Percentiles rank a stretch among this genome's conserved stretches.
Evolutionary conservation across 1,139 yeast species (phyloP).

Genomic region (Taphrina populina): DNA sequence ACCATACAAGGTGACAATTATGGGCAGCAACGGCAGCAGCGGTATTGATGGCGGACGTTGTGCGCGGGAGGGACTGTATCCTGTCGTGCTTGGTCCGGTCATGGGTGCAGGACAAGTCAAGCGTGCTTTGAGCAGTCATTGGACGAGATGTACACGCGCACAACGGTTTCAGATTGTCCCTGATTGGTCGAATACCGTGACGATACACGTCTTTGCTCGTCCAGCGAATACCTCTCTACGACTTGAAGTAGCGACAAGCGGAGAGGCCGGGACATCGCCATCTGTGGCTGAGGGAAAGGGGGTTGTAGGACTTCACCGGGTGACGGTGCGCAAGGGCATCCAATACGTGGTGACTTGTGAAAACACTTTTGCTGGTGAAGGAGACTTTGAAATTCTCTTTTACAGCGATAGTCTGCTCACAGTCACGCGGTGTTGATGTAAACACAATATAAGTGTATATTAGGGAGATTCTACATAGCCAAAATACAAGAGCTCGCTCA

Average conservation of each 20-base stretch:
- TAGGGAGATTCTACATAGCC: not conserved
- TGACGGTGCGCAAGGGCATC: not conserved
- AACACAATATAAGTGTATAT: not conserved
- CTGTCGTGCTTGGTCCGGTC: not conserved
- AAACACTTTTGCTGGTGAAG: not conserved
- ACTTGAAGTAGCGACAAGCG: not conserved
- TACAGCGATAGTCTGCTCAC: slow-evolving; percentile 4
- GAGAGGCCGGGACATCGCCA: not conserved
- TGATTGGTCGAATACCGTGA: slow-evolving; percentile 2
- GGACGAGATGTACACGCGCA: not conserved
- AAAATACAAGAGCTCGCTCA: too few relatives aligned
- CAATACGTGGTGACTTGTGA: not conserved
- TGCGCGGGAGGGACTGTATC: not conserved
- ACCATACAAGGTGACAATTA: slow-evolving; percentile 31
- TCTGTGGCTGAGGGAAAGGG: not conserved
- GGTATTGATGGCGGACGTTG: too few relatives aligned
- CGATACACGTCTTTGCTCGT: slow-evolving; percentile 1
- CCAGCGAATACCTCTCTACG: too few relatives aligned
- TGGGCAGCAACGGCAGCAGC: too few relatives aligned
- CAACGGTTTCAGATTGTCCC: not conserved
- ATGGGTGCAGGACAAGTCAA: not conserved
- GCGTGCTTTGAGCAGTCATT: not conserved
- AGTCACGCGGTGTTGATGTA: not conserved
- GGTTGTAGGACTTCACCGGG: not conserved
- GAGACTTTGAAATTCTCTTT: slow-evolving; percentile 7